phyloP scores from a whole-genome alignment of 805 yeast genomes.

The Metschnikowia shivogae region DNA sequence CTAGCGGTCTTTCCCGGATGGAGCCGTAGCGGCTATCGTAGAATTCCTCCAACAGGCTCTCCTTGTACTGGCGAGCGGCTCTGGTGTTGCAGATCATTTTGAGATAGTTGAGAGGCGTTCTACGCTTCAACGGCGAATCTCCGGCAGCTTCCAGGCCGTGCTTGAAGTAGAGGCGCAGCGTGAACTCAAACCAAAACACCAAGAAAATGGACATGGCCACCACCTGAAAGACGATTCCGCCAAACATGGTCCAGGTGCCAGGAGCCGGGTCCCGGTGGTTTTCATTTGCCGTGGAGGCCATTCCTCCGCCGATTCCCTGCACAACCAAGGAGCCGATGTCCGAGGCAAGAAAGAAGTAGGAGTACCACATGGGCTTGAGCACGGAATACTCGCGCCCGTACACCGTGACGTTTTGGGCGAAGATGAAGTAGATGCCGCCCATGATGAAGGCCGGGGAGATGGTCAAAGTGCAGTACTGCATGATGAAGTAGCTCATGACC shows the following conservation, averaged over 20 bases:
- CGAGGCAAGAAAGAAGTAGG: slow-evolving; percentile 36
- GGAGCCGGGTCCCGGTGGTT: slow-evolving; percentile 21
- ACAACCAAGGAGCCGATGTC: slow-evolving; percentile 36
- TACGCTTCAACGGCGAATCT: slow-evolving; percentile 10
- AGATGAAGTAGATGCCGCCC: slow-evolving; percentile 40
- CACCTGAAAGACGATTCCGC: slow-evolving; percentile 37
- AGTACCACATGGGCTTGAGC: slow-evolving; percentile 41
- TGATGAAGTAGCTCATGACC: slow-evolving; percentile 20
- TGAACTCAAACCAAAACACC: slow-evolving; percentile 34
- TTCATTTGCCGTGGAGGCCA: slow-evolving; percentile 26
- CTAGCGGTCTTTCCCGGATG: slow-evolving; percentile 24
- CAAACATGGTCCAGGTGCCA: slow-evolving; percentile 36
- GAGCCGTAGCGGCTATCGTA: slow-evolving; percentile 26
- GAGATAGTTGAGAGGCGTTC: slow-evolving; percentile 21
- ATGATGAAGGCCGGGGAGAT: slow-evolving; percentile 41
- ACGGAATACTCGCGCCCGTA: slow-evolving; percentile 36
- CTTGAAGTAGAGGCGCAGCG: slow-evolving; percentile 30
- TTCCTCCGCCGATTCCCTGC: slow-evolving; percentile 41
- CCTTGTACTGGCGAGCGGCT: slow-evolving; percentile 22
- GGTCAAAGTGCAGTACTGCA: slow-evolving; percentile 35
- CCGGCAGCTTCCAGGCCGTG: slow-evolving; percentile 13
- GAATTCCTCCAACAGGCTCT: slow-evolving; percentile 23
- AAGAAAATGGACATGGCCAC: slow-evolving; percentile 36
- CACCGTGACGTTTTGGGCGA: slow-evolving; percentile 38
- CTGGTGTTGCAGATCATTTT: slow-evolving; percentile 25